Evolutionary conservation across 179 eudicot genomes (phyloP), one percentile per base, ranked within the genome.

Genomic region (Camellia oleifera): DNA sequence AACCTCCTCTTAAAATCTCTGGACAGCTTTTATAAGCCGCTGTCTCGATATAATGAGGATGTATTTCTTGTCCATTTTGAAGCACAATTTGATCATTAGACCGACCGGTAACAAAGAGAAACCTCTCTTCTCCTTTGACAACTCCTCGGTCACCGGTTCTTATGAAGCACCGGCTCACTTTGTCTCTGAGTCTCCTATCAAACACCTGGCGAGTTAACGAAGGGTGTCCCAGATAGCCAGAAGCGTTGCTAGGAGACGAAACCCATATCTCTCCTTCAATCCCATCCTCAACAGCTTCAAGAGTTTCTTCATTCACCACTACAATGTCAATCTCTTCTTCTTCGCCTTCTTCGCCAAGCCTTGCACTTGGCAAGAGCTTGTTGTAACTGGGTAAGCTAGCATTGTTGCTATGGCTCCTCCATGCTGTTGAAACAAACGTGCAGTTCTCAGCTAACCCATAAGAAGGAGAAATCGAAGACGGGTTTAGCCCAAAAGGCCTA

Each of bases 231-330:
- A 88, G 78, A 74, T 88, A 88, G 26, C 91, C 91, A 2, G 68
- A 60, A 69, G 88, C 89, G n/a, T 84, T 88, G 82, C 91, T 86
- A 8, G 87, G 89, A 13, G 91, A 88, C 0, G 85, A 85, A 61
- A 88, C 65, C 89, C 88, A 86, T 69, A 86, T 88, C 78, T 86
- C 91, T 15, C 91, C 91, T 83, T 86, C 91, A 13, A 78, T 17
- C 54, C 88, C 91, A 76, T 88, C 89, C 3, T 75, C 72, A 15
- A 80, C 84, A 26, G 78, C 84, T 78, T 86, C 87, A 5, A 64
- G 74, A 9, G 91, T 84, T 26, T 84, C 85, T 56, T 88, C 89
- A 56, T 86, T 69, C 12, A 88, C 91, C 52, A 88, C 80, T 6
- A 85, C 17, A 3, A 88, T 83, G 7, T 83, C 81, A 4, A 85